Conservation (phyloP, 1,284 basidiomycete genomes). For the Vanrija humicola region DNA sequence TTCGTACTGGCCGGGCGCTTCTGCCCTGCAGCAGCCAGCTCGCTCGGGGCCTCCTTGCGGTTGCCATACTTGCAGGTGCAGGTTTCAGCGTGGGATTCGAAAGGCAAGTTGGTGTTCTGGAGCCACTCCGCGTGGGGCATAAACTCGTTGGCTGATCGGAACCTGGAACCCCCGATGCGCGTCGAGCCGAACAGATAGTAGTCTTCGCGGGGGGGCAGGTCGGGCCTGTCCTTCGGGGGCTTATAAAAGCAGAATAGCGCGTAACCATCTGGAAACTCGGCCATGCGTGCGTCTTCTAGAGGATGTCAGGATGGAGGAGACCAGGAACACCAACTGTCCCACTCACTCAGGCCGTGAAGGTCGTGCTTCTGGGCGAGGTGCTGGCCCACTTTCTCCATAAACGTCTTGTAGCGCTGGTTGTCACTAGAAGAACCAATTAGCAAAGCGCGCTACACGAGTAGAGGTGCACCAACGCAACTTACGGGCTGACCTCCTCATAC, state of each 20-base stretch:
- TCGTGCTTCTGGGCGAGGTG: slow-evolving; percentile 18
- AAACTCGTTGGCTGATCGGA: slow-evolving; percentile 29
- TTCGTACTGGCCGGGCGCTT: neutral
- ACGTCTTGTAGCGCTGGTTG: slow-evolving; percentile 13
- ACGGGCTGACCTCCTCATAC: slow-evolving; percentile 13
- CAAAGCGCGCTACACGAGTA: too few relatives aligned
- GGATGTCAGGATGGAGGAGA: neutral
- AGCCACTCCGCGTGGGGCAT: slow-evolving; percentile 35
- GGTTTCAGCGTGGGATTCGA: slow-evolving; percentile 30
- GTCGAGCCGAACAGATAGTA: slow-evolving; percentile 37
- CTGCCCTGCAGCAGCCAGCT: neutral
- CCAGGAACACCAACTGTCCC: neutral
- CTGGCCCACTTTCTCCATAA: slow-evolving; percentile 27
- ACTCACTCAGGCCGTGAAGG: slow-evolving; percentile 11
- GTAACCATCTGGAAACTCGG: slow-evolving; percentile 30
- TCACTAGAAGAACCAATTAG: neutral
- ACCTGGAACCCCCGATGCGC: slow-evolving; percentile 11
- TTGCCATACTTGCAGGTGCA: slow-evolving; percentile 27
- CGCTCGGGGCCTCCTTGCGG: neutral
- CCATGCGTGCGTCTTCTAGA: slow-evolving; percentile 5
- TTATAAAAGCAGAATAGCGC: slow-evolving; percentile 31
- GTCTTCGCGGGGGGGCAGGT: slow-evolving; percentile 17
- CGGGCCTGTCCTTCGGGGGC: slow-evolving; percentile 11
- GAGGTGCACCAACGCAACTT: neutral
- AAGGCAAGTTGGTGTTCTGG: slow-evolving; percentile 23